These are phyloP conservation scores for Candida coleopterorum DNA, from an alignment of 805 yeast species.

Conservation along the genomic window DNA sequence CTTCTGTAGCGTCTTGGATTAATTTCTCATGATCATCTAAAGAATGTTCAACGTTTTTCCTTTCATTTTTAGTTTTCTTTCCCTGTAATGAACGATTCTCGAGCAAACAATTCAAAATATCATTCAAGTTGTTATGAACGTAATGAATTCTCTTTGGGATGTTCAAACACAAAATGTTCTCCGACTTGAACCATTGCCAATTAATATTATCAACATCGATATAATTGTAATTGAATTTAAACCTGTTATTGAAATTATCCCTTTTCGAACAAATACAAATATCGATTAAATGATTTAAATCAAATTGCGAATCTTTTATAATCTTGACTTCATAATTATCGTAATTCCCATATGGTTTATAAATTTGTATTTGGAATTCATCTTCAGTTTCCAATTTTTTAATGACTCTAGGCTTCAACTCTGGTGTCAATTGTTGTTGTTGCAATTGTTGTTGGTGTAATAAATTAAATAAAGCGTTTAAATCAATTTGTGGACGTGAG, in stretches of 20 bases:
- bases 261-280: conserved; percentile 18
- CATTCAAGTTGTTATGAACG: conserved; percentile 10
- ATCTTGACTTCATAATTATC: conserved; percentile 28
- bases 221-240: conserved; percentile 25
- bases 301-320: conserved; percentile 12
- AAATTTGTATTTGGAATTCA: conserved; percentile 31
- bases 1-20: conserved; percentile 1
- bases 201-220: conserved; percentile 28
- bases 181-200: conserved; percentile 27
- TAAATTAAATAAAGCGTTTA: conserved; percentile 12
- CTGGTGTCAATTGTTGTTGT: conserved; percentile 6
- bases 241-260: conserved; percentile 28
- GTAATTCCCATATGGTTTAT: conserved; percentile 30
- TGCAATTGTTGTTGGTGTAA: conserved; percentile 10
- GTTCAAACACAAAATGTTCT: conserved; percentile 30
- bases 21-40: conserved; percentile 2
- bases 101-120: conserved; percentile 8
- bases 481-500: conserved; percentile 3
- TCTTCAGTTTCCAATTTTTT: conserved; percentile 33
- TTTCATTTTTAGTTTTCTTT: background rate
- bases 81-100: background rate
- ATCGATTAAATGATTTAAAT: conserved; percentile 8
- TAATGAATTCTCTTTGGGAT: conserved; percentile 31
- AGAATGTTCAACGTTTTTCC: background rate
- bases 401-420: conserved; percentile 16